A percentile compares a stretch with the other conserved stretches of the same genome.
Conservation (phyloP, 2,329 filamentous ascomycete species). For the Cordyceps javanica region DNA sequence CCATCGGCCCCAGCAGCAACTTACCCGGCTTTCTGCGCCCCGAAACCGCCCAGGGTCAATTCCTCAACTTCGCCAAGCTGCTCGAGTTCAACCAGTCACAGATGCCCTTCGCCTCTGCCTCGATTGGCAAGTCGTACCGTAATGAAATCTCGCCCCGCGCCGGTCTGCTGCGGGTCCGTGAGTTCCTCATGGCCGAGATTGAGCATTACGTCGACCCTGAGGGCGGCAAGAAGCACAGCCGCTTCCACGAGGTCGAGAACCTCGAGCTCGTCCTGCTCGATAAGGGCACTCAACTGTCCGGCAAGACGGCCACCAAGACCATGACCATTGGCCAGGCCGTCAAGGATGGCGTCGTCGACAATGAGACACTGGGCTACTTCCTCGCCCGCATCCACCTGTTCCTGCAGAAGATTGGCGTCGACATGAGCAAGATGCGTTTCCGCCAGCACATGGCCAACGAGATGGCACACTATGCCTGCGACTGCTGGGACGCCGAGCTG, state of each 20-base stretch:
- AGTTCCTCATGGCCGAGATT: constrained; percentile 98
- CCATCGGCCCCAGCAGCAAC: constrained; percentile 88
- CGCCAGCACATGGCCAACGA: constrained; percentile 85
- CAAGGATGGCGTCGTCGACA: constrained; percentile 75
- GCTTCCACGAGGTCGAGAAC: constrained; percentile 80
- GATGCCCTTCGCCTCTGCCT: constrained; percentile 96
- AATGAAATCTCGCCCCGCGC: constrained; percentile 95
- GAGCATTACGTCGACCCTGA: constrained; percentile 97
- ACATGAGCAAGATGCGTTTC: constrained; percentile 85
- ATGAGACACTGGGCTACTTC: constrained; percentile 98
- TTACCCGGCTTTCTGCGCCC: constrained; percentile 80
- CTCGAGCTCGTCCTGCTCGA: constrained; percentile 80
- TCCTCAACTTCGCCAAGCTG: constrained; percentile 93
- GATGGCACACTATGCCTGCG: constrained; percentile 84
- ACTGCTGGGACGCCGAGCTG: constrained; percentile 97
- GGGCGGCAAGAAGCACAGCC: constrained; percentile 86
- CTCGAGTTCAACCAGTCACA: constrained; percentile 91
- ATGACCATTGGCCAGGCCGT: constrained; percentile 85
- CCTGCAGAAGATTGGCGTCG: constrained; percentile 80
- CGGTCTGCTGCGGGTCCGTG: constrained; percentile 86
- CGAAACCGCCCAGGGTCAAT: constrained; percentile 97
- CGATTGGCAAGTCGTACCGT: constrained; percentile 94
- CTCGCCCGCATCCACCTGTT: constrained; percentile 89
- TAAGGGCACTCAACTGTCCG: constrained; percentile 76
- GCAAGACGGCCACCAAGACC: constrained; percentile 68